Percentiles rank a stretch among this genome's conserved stretches.
These are phyloP conservation scores for Colletotrichum scovillei DNA, from an alignment of 2,329 filamentous ascomycete species.

Conservation along the genomic window DNA sequence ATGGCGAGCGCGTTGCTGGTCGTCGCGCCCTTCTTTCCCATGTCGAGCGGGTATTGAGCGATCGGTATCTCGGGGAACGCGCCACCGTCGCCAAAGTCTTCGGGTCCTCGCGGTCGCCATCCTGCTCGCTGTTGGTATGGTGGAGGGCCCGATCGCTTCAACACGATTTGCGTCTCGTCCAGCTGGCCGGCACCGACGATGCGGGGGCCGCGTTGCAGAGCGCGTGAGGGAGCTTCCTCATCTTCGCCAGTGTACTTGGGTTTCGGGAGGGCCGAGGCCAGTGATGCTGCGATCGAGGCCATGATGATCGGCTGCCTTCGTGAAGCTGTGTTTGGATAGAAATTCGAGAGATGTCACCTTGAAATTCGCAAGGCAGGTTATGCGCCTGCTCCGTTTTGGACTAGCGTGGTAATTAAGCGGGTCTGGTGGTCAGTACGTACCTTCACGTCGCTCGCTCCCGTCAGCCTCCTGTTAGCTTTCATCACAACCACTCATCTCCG, in stretches of 20 bases:
- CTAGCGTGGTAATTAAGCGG: constrained; percentile 10
- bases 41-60: constrained; percentile 94
- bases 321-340: constrained; percentile 24
- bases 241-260: constrained; percentile 92
- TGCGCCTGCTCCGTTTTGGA: constrained; percentile 14
- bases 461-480: not conserved
- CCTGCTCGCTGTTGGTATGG: constrained; percentile 87
- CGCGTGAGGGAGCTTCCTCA: constrained; percentile 79
- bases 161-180: constrained; percentile 86
- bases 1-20: constrained; percentile 91
- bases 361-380: constrained; percentile 36
- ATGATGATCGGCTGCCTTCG: constrained; percentile 55
- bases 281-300: constrained; percentile 76
- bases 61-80: constrained; percentile 95
- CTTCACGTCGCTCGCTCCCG: not conserved
- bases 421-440: constrained; percentile 1
- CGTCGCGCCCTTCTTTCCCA: constrained; percentile 82
- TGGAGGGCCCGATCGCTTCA: constrained; percentile 86
- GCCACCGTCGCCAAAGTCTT: constrained; percentile 96
- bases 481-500: not conserved
- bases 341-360: constrained; percentile 33
- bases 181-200: constrained; percentile 84
- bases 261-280: constrained; percentile 85
- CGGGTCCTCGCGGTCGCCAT: constrained; percentile 89
- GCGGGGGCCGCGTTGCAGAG: constrained; percentile 82